Evolutionary conservation across 164 flowering plant genomes (phyloP).

Genomic region (Stephania japonica): DNA sequence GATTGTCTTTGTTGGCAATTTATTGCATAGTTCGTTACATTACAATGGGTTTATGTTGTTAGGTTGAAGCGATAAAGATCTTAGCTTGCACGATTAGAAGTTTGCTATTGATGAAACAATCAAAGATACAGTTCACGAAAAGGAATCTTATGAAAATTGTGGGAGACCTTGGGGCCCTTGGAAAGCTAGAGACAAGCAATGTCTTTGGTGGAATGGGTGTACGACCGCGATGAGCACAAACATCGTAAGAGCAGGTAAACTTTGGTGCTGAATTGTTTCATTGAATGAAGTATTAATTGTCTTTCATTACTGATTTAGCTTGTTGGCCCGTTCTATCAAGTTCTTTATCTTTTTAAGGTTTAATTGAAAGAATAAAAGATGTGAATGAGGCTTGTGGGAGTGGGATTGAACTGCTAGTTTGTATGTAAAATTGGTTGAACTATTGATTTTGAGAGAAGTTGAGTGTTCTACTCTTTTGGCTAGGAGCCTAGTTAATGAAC

Average conservation of each 20-base stretch:
- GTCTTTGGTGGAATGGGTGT: conserved; percentile 83
- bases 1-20: no score
- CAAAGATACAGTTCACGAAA: no score
- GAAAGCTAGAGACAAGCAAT: conserved; percentile 71
- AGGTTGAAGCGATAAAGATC: conserved; percentile 55
- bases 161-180: conserved; percentile 54
- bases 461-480: no score
- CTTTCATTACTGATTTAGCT: background rate
- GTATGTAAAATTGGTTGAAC: no score
- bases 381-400: background rate
- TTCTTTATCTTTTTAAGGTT: background rate
- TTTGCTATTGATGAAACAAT: conserved; percentile 81
- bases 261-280: background rate
- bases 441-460: no score
- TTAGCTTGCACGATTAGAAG: conserved; percentile 68
- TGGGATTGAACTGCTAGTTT: no score
- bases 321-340: background rate
- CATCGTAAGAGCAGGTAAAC: conserved; percentile 70
- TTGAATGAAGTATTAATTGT: background rate
- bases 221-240: conserved; percentile 37
- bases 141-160: conserved; percentile 62
- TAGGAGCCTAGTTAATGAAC: no score
- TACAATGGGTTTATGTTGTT: background rate
- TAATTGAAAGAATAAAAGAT: background rate
- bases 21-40: background rate